Evolutionary conservation across 306 rosid species (phyloP).

Genomic region (Phaseolus lunatus): DNA sequence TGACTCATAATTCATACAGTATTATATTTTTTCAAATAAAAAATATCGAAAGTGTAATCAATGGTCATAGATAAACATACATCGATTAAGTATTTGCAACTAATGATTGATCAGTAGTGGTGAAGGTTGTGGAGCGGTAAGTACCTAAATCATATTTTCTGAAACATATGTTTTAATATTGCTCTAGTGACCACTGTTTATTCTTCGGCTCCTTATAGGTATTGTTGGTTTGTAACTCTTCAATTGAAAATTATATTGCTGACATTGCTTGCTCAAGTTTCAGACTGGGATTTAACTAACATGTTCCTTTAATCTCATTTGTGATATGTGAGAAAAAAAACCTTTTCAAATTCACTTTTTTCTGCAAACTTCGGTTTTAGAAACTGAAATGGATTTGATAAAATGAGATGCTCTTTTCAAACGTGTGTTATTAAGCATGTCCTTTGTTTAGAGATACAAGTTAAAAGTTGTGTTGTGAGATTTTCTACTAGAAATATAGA

Average conservation of each 20-base stretch:
- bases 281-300: not conserved
- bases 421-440: too few species aligned
- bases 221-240: not conserved
- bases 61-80: not conserved
- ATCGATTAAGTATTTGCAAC: slow-evolving; percentile 19
- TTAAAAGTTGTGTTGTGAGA: too few species aligned
- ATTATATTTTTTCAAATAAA: not conserved
- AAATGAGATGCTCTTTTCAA: too few species aligned
- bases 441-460: too few species aligned
- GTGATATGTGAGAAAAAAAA: not conserved
- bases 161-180: slow-evolving; percentile 11
- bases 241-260: slow-evolving; percentile 29
- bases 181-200: slow-evolving; percentile 19
- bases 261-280: slow-evolving; percentile 10
- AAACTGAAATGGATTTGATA: too few species aligned
- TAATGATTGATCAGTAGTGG: not conserved
- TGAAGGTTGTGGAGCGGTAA: slow-evolving; percentile 1
- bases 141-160: not conserved
- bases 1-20: not conserved
- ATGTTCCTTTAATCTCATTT: not conserved
- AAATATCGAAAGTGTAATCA: not conserved
- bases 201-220: slow-evolving; percentile 18
- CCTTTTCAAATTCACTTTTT: not conserved
- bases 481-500: too few species aligned
- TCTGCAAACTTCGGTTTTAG: not conserved